Evolutionary conservation across 768 basidiomycete genomes (phyloP), one percentile per base, ranked within the genome.

Genomic region (Hypsizygus marmoreus): DNA sequence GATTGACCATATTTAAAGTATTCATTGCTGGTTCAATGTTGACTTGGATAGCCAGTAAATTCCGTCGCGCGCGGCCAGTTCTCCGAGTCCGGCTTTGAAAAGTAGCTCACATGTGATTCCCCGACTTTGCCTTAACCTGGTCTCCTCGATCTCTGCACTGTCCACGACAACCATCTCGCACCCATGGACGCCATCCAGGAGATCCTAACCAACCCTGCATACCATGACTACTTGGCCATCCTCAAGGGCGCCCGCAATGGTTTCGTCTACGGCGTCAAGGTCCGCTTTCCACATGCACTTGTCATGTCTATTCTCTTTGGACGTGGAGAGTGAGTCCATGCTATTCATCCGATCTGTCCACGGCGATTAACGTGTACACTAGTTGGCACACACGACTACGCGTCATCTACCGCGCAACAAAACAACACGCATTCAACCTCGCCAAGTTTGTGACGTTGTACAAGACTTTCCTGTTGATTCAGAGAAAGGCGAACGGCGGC

Each of bases 221-320:
- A 86, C 55, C 95, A 95, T 63, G 94, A 97, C 62, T 84, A 88
- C 57, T 80, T 98, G 34, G 88, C 91, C 19, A 87, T 99, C 57
- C 68, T 98, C 62, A 99, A 99, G 65, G 95, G 97, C 33, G 90
- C 92, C 24, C 80, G 91, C 31, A 93, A 93, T 61, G 92, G 92
- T 4, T 79, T 92, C 49, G 88, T 93, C 7, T 94, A 93, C 56
- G 91, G 91, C 28, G 88, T 86, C 56, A 92, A 93, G 69, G 87
- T 95, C 51, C 74, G 93, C 32, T 95, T 95, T 58, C 95, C 95
- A 29, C 95, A 98, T 77, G 95, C 95, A 1, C 72, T 98, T 22
- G 86, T 98, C 39, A 97, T 97, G 95, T 88, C 93, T 17, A 80
- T 97, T 49, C 73, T 98, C 31, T 98, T 97, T 60, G 92, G 93